Conservation (phyloP, 108 stramenopile genomes). For the Pseudonitzschia delicatissima region DNA sequence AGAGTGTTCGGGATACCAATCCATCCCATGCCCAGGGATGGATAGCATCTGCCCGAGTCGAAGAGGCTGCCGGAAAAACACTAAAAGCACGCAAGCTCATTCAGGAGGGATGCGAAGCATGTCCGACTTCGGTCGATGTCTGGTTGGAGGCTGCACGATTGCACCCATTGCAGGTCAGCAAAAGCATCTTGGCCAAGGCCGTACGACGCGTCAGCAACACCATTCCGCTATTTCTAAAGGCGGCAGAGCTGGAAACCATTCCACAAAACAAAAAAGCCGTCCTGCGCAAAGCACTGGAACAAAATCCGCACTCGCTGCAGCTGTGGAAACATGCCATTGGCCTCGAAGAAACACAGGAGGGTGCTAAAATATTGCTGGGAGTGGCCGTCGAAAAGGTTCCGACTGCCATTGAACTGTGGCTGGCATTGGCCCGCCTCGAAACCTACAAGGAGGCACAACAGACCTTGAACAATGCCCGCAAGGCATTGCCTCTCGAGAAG, state of each 20-base stretch:
- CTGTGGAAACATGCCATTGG: slow-evolving; percentile 97
- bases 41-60: slow-evolving; percentile 97
- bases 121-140: slow-evolving; percentile 93
- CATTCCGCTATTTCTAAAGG: slow-evolving; percentile 75
- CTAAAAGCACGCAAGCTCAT: slow-evolving; percentile 94
- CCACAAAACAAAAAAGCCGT: slow-evolving; percentile 90
- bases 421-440: slow-evolving; percentile 96
- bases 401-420: slow-evolving; percentile 95
- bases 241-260: slow-evolving; percentile 75
- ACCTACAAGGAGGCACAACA: slow-evolving; percentile 94
- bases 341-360: slow-evolving; percentile 89
- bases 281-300: slow-evolving; percentile 91
- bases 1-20: slow-evolving; percentile 94
- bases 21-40: slow-evolving; percentile 97
- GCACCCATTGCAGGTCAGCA: slow-evolving; percentile 82
- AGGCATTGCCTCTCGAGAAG: slow-evolving; percentile 89
- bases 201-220: slow-evolving; percentile 55
- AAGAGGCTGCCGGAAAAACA: slow-evolving; percentile 93
- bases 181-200: slow-evolving; percentile 85
- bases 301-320: slow-evolving; percentile 86
- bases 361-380: slow-evolving; percentile 89
- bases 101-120: slow-evolving; percentile 92
- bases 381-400: slow-evolving; percentile 97
- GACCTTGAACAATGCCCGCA: slow-evolving; percentile 93
- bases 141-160: slow-evolving; percentile 98